Conservation (phyloP, 495 filamentous ascomycete species). For the Zalerion maritima region DNA sequence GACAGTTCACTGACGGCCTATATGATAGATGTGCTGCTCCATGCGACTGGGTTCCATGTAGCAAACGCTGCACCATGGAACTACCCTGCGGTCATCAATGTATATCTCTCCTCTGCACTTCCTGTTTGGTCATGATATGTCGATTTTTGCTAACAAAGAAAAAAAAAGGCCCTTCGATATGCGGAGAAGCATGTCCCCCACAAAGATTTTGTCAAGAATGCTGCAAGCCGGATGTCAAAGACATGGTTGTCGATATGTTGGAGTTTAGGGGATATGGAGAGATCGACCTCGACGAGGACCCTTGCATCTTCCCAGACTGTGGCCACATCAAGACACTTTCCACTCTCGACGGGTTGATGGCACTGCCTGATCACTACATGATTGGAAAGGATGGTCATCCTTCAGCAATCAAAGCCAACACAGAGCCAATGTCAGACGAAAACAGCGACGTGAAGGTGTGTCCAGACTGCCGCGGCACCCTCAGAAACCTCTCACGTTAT, state of each 20-base stretch:
- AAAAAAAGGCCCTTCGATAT: conserved; percentile 52
- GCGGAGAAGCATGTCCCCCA: conserved; percentile 49
- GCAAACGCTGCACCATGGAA: conserved; percentile 38
- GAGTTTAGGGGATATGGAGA: conserved; percentile 34
- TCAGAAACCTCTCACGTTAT: conserved; percentile 51
- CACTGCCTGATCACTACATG: conserved; percentile 42
- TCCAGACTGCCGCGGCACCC: conserved; percentile 46
- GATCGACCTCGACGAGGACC: conserved; percentile 40
- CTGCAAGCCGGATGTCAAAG: conserved; percentile 24
- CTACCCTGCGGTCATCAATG: conserved; percentile 50
- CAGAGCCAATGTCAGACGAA: conserved; percentile 38
- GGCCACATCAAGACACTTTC: conserved; percentile 49
- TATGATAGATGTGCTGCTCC: conserved; percentile 64
- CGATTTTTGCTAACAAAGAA: neutral
- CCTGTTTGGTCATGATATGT: no score
- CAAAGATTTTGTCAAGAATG: conserved; percentile 44
- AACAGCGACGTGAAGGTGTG: conserved; percentile 40
- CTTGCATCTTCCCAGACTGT: conserved; percentile 49
- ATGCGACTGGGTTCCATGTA: conserved; percentile 55
- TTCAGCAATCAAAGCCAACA: conserved; percentile 22
- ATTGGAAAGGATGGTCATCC: conserved; percentile 31
- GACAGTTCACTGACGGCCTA: no score
- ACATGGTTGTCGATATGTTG: conserved; percentile 39
- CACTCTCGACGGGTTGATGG: conserved; percentile 53
- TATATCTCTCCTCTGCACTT: conserved; percentile 1